A percentile compares a stretch with the other conserved stretches of the same genome.
Evolutionary conservation across 75 land plant species (phyloP).

Genomic region (Larix kaempferi): DNA sequence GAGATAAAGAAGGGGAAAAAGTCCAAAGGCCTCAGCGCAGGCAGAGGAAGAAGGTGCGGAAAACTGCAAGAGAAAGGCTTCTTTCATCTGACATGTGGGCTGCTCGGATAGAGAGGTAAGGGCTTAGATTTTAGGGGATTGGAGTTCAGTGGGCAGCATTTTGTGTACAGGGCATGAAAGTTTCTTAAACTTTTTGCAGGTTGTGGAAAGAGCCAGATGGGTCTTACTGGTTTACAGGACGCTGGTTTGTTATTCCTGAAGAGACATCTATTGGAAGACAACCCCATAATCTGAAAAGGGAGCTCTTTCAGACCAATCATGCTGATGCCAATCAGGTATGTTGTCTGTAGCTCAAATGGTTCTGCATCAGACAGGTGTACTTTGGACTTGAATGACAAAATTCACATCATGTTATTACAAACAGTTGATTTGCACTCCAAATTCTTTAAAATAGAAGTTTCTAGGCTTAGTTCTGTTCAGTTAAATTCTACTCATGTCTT

Average conservation of each 20-base stretch:
- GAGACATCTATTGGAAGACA: conserved; percentile 92
- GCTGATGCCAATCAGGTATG: conserved; percentile 79
- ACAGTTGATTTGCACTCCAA: background rate
- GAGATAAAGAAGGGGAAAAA: conserved; percentile 31
- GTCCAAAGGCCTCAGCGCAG: conserved; percentile 36
- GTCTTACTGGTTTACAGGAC: conserved; percentile 52
- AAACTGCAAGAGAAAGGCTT: conserved; percentile 84
- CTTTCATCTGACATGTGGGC: conserved; percentile 90
- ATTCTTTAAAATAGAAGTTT: too few species aligned
- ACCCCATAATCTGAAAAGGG: conserved; percentile 80
- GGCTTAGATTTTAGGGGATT: too few species aligned
- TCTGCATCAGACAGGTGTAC: background rate
- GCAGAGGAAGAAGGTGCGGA: conserved; percentile 39
- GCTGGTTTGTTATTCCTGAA: conserved; percentile 93
- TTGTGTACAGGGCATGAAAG: conserved; percentile 1
- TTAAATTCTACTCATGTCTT: background rate
- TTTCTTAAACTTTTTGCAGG: conserved; percentile 33
- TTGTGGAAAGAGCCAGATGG: conserved; percentile 88
- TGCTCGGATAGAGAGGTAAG: conserved; percentile 82
- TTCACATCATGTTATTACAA: background rate
- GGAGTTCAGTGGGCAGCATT: background rate
- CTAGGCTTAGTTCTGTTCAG: too few species aligned
- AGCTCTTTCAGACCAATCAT: conserved; percentile 82
- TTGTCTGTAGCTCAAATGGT: background rate
- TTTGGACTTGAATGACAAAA: background rate